Evolutionary conservation across 176 grass and related monocot species (phyloP), one percentile per base, ranked within the genome.

Genomic region (Paspalum notatum): DNA sequence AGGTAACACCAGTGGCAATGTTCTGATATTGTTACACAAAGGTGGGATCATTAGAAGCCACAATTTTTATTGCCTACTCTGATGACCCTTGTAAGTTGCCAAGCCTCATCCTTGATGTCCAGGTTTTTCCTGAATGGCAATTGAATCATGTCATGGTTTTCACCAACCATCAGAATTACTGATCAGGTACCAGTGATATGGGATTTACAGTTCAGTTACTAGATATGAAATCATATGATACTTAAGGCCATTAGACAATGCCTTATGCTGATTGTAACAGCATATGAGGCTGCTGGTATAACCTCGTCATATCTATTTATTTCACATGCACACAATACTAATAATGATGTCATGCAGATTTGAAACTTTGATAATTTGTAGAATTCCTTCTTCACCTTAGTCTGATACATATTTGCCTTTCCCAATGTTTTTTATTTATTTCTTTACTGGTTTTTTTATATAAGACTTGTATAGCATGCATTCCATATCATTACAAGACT

Each of bases 21-120:
- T n/a, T n/a, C n/a, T n/a, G 73, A 89, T 93, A 87, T 98, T 86
- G 60, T 94, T 83, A 85, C 84, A 66, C 80, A n/a, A 51, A 91
- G 72, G 60, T 98, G 95, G 92, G 86, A 98, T 84, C 95, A 98
- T 87, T 84, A 98, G 80, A 95, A 85, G 49, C 82, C 68, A 75
- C 86, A 41, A 32, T 93, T 95, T 85, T 89, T 86, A 76, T 89
- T 98, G 80, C 95, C 95, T 87, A 92, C 92, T 79, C 77, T 95
- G 14, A 89, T 93, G 85, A 87, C 78, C 46, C 92, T 98, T 81
- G 95, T 98, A 91, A 93, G 92, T 87, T 79, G 48, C 74, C 70
- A 65, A 79, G 4, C 58, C 68, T 68, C 27, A 82, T 81, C 25
- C 46, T 76, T 37, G 16, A 81, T 49, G 47, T 1, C 0, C 8